Conservation (phyloP, 768 basidiomycete genomes). For the Phlebiopsis gigantea region DNA sequence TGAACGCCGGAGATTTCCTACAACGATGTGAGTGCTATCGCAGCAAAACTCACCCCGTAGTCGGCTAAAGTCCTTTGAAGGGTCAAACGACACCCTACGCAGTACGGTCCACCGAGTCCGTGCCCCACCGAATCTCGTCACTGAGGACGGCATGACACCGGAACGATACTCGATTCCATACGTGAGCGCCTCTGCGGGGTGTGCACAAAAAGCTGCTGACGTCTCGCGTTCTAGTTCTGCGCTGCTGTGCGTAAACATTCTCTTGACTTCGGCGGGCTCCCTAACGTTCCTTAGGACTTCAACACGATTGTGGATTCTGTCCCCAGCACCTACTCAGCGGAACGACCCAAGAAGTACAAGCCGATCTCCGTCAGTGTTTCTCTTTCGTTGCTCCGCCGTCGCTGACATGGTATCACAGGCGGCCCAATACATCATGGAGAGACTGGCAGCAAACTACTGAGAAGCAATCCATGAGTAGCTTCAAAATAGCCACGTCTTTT, state of each 20-base stretch:
- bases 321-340: slow-evolving; percentile 44
- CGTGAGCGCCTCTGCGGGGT: slow-evolving; percentile 27
- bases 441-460: slow-evolving; percentile 12
- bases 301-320: slow-evolving; percentile 36
- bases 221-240: slow-evolving; percentile 19
- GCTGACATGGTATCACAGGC: slow-evolving; percentile 3
- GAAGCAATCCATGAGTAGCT: too few relatives aligned
- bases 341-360: slow-evolving; percentile 44
- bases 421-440: slow-evolving; percentile 10
- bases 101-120: slow-evolving; percentile 52
- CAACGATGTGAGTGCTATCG: slow-evolving; percentile 36
- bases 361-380: slow-evolving; percentile 33
- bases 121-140: slow-evolving; percentile 27
- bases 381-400: slow-evolving; percentile 24
- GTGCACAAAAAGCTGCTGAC: neutral
- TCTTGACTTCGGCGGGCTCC: neutral
- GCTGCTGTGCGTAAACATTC: slow-evolving; percentile 25
- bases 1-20: slow-evolving; percentile 48
- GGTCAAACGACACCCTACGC: slow-evolving; percentile 33
- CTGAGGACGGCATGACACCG: slow-evolving; percentile 34
- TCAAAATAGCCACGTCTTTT: too few relatives aligned
- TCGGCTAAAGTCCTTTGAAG: slow-evolving; percentile 19
- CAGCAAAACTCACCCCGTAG: neutral
- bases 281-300: slow-evolving; percentile 13
- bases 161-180: slow-evolving; percentile 61